Percentiles rank a stretch among this genome's conserved stretches.
These are phyloP conservation scores for Adansonia rubrostipa DNA, from an alignment of 441 rosid species.

Conservation along the genomic window DNA sequence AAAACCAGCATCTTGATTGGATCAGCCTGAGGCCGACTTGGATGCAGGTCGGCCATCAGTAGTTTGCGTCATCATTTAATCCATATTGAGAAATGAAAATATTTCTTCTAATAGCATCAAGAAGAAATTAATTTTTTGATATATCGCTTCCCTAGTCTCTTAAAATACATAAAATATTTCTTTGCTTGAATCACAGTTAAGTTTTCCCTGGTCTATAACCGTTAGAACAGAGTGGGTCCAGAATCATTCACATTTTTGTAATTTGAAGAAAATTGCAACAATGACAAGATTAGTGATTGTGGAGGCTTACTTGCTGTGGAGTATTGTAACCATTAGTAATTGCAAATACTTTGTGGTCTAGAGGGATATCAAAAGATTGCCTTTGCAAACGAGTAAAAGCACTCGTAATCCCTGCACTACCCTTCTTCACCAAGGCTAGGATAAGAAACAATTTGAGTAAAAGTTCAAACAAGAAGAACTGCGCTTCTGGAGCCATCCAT, in stretches of 20 bases:
- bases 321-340: constrained; percentile 69
- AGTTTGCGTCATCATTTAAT: constrained; percentile 4
- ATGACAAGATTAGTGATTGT: not conserved
- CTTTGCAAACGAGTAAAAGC: constrained; percentile 55
- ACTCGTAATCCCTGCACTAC: constrained; percentile 58
- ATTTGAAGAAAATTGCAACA: not conserved
- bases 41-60: not conserved
- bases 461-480: not conserved
- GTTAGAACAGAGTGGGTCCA: not conserved
- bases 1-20: constrained; percentile 6
- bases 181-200: not conserved
- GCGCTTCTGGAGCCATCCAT: not conserved
- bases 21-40: constrained; percentile 8
- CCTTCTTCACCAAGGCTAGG: constrained; percentile 38
- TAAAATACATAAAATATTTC: not conserved
- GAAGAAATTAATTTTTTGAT: not conserved
- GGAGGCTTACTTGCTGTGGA: constrained; percentile 58
- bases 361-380: constrained; percentile 69
- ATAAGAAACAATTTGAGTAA: constrained; percentile 37
- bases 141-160: not conserved
- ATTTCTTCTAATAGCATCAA: not conserved
- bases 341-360: constrained; percentile 56
- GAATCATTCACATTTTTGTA: not conserved
- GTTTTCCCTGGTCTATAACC: not conserved
- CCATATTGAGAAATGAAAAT: not conserved